Conservation (phyloP, 495 filamentous ascomycete genomes). For the Penicillium desertorum region DNA sequence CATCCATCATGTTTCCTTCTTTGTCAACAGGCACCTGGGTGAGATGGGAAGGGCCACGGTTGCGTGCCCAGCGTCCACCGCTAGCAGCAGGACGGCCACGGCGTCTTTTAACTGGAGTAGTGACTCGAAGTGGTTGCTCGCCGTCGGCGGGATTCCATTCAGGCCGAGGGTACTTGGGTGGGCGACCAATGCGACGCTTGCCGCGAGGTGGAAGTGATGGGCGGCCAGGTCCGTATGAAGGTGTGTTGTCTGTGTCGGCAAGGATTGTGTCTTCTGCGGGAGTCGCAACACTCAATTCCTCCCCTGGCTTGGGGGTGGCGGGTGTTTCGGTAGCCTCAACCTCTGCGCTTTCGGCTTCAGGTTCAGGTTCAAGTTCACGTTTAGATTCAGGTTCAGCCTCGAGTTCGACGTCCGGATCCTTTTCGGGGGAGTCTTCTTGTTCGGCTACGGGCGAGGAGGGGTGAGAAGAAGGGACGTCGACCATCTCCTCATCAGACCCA, state of each 20-base stretch:
- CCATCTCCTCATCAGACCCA: slow-evolving; percentile 51
- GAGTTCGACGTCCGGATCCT: slow-evolving; percentile 29
- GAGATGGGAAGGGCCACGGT: slow-evolving; percentile 68
- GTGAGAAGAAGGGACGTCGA: slow-evolving; percentile 41
- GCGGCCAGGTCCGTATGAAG: slow-evolving; percentile 34
- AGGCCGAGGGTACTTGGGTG: slow-evolving; percentile 77
- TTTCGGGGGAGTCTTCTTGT: slow-evolving; percentile 30
- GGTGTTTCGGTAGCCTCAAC: slow-evolving; percentile 23
- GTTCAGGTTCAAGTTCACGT: slow-evolving; percentile 19
- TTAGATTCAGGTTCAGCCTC: slow-evolving; percentile 3
- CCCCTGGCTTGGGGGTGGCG: slow-evolving; percentile 30
- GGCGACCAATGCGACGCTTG: slow-evolving; percentile 78
- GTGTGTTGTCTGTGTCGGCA: slow-evolving; percentile 34
- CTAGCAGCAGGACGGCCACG: slow-evolving; percentile 68
- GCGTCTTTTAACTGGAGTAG: slow-evolving; percentile 62
- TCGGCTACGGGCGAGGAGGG: slow-evolving; percentile 37
- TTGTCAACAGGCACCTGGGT: slow-evolving; percentile 88
- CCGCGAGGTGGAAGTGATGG: slow-evolving; percentile 56
- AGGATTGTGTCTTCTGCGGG: slow-evolving; percentile 43
- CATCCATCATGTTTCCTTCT: slow-evolving; percentile 88
- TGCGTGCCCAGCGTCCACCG: slow-evolving; percentile 65
- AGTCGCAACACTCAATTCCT: slow-evolving; percentile 34
- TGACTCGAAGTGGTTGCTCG: slow-evolving; percentile 50
- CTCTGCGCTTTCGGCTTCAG: slow-evolving; percentile 29
- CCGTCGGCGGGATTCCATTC: slow-evolving; percentile 66